Evolutionary conservation across 805 yeast genomes (phyloP), one percentile per base, ranked within the genome.

Genomic region (Pichia nakasei): DNA sequence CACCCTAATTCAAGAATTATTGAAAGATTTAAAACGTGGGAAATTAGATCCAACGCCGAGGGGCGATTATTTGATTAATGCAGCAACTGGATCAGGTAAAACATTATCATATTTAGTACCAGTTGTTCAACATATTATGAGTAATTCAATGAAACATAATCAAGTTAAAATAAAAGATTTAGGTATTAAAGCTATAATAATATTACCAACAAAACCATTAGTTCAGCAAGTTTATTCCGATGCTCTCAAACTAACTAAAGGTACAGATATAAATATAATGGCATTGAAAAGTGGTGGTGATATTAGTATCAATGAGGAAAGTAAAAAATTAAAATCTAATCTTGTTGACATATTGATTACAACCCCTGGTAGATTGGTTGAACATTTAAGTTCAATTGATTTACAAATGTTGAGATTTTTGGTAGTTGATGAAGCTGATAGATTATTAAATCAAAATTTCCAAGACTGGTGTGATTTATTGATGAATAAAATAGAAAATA

Each of bases 61-160:
- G 45, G 91, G 91, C 21, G 95, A 93, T 62, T 61, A 88, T 18
- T 67, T 91, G 37, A 95, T 91, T 6, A 89, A 91, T 62, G 95
- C 98, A 2, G 77, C 94, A 11, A 91, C 98, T 0, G 98, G 98
- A 36, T 84, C 95, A 0, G 98, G 98, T 55, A 91, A 91, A 59
- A 91, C 98, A 0, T 67, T 93, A 43, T 94, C 96, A 2, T 91
- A 91, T 56, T 71, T 79, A 41, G 71, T 91, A 2, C 97, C 98
- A 1, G 73, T 93, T 8, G 70, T 93, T 2, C 88, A 89, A 48
- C 65, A 78, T 3, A 67, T 91, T 42, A 65, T 70, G 15, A 61
- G 65, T 9, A 18, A 27, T 15, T 15, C 35, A 15, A 61, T 64
- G 9, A 18, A 27, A 11, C 12, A 35, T 13, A 40, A 36, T 11